Evolutionary conservation across 208 protist species (phyloP).

Genomic region (Crithidia sp.): DNA sequence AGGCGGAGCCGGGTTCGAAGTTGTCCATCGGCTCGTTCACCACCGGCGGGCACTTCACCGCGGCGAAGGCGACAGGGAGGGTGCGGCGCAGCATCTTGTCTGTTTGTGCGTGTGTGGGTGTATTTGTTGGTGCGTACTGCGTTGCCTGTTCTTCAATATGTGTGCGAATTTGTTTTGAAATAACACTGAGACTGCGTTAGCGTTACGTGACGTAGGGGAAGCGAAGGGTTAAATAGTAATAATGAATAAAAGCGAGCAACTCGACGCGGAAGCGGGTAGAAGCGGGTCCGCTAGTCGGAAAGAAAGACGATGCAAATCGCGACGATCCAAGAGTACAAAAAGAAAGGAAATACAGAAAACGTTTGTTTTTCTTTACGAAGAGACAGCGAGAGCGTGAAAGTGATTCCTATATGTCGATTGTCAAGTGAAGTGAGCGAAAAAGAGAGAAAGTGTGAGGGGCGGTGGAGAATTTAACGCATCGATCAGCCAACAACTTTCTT

Average conservation of each 20-base stretch:
- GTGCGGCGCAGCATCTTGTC: conserved; percentile 77
- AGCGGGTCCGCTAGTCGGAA: too few relatives aligned
- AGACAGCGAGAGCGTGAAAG: too few relatives aligned
- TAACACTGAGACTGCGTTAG: too few relatives aligned
- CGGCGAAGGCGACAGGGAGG: conserved; percentile 59
- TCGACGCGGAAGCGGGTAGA: too few relatives aligned
- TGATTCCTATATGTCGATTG: not conserved
- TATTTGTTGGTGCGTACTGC: conserved; percentile 4
- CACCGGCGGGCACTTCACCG: conserved; percentile 66
- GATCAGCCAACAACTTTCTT: too few relatives aligned
- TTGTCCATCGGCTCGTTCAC: conserved; percentile 89
- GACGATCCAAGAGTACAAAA: not conserved
- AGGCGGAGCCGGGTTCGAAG: conserved; percentile 80
- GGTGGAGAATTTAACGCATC: too few relatives aligned
- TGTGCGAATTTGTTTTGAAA: too few relatives aligned
- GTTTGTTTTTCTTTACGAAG: not conserved
- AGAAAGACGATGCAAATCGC: not conserved
- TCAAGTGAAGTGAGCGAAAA: not conserved
- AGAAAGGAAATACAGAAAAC: not conserved
- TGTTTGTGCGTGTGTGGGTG: conserved; percentile 6
- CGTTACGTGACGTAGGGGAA: too few relatives aligned
- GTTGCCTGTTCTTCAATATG: not conserved
- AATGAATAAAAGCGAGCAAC: too few relatives aligned
- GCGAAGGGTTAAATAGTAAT: too few relatives aligned
- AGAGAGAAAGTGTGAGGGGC: not conserved